Percentiles rank a stretch among this genome's conserved stretches.
Evolutionary conservation across 441 rosid genomes (phyloP).

Genomic region (Aleurites moluccanus): DNA sequence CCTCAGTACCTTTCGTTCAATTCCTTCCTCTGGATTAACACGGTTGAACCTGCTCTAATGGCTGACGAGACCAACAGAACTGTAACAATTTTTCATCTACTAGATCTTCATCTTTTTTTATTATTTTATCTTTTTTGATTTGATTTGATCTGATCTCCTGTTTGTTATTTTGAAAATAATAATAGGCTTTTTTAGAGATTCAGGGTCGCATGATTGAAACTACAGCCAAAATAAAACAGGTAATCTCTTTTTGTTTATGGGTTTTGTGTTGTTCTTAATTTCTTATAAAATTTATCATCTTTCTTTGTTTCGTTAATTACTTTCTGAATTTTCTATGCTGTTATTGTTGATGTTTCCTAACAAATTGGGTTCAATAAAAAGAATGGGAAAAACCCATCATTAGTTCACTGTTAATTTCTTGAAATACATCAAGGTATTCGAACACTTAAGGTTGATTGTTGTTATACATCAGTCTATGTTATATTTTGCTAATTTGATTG

Average conservation of each 20-base stretch:
- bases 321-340: too few relatives aligned
- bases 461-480: neutral
- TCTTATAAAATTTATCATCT: too few relatives aligned
- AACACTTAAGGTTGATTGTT: neutral
- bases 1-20: too few relatives aligned
- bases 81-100: constrained; percentile 29
- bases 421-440: neutral
- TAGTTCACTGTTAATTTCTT: neutral
- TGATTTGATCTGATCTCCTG: neutral
- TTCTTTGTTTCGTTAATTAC: too few relatives aligned
- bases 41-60: constrained; percentile 28
- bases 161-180: constrained; percentile 16
- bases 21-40: neutral
- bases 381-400: neutral
- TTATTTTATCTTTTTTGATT: neutral
- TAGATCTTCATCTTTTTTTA: neutral
- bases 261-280: too few relatives aligned
- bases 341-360: neutral
- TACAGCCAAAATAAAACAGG: constrained; percentile 81
- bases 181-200: constrained; percentile 77
- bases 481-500: neutral
- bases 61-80: constrained; percentile 57
- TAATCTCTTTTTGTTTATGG: constrained; percentile 6
- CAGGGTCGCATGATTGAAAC: constrained; percentile 89
- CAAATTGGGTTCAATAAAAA: neutral